These are phyloP conservation scores for Globisporangium uncinulatum DNA, from an alignment of 352 stramenopile genomes.

Conservation along the genomic window DNA sequence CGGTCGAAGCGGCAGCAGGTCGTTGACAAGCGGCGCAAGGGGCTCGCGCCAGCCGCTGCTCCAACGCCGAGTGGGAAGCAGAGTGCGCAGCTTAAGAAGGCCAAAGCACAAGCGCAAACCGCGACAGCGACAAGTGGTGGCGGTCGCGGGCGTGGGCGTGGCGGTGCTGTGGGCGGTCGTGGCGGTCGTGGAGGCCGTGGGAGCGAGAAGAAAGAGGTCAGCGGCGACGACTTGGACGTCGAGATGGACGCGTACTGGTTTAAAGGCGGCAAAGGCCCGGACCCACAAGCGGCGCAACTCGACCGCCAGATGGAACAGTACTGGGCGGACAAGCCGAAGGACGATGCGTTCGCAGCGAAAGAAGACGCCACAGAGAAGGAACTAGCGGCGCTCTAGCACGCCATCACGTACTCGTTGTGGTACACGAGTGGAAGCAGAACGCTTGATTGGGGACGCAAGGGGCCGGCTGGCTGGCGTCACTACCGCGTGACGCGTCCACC, in stretches of 20 bases:
- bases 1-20: constrained; percentile 69
- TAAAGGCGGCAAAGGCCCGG: constrained; percentile 80
- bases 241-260: constrained; percentile 90
- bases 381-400: background rate
- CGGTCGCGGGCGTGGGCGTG: constrained; percentile 13
- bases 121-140: background rate
- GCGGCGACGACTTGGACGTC: constrained; percentile 75
- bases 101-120: constrained; percentile 6
- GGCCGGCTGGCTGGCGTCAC: background rate
- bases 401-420: too few relatives aligned
- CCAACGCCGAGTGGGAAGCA: constrained; percentile 31
- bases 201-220: constrained; percentile 43
- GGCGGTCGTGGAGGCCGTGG: constrained; percentile 16
- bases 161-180: constrained; percentile 19
- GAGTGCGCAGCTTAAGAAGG: constrained; percentile 18
- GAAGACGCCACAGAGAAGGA: constrained; percentile 1
- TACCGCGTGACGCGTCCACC: too few relatives aligned
- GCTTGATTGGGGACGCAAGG: background rate
- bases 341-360: constrained; percentile 10
- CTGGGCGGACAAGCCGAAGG: constrained; percentile 78
- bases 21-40: constrained; percentile 68
- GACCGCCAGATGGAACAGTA: constrained; percentile 89
- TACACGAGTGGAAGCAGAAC: background rate
- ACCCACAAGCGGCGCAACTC: constrained; percentile 71
- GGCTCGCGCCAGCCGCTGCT: constrained; percentile 24